Evolutionary conservation across 208 protist genomes (phyloP).

Genomic region (Leishmania lainsoni): DNA sequence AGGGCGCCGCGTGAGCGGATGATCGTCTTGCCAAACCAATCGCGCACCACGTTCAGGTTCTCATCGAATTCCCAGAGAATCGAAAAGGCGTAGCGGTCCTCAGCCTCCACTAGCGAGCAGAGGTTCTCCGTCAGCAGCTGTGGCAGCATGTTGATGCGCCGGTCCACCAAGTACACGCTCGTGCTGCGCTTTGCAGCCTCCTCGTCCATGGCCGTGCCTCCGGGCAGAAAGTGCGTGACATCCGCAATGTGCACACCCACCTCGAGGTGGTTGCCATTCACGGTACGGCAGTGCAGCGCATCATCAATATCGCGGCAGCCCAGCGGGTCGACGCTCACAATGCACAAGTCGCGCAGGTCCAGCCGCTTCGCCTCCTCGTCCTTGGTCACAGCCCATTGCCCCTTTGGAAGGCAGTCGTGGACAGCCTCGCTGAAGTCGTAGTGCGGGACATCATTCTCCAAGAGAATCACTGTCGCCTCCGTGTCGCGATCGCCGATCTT

Average conservation of each 20-base stretch:
- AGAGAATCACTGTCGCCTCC: conserved; percentile 93
- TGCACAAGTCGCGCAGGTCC: conserved; percentile 87
- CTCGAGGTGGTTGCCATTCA: conserved; percentile 87
- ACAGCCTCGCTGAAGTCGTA: conserved; percentile 92
- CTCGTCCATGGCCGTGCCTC: conserved; percentile 92
- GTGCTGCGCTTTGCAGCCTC: conserved; percentile 94
- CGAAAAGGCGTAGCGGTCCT: conserved; percentile 94
- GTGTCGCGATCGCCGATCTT: conserved; percentile 94
- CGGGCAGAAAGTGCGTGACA: conserved; percentile 95
- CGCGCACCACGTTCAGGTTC: conserved; percentile 80
- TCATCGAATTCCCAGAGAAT: conserved; percentile 94
- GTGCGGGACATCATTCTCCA: conserved; percentile 94
- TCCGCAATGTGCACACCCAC: conserved; percentile 98
- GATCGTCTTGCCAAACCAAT: conserved; percentile 93
- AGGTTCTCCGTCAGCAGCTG: conserved; percentile 95
- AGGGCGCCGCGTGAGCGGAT: conserved; percentile 92
- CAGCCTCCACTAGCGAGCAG: conserved; percentile 92
- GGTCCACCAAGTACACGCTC: conserved; percentile 96
- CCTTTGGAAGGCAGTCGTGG: conserved; percentile 90
- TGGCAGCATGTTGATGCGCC: conserved; percentile 98
- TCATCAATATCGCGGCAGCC: conserved; percentile 94
- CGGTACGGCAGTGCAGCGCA: conserved; percentile 81
- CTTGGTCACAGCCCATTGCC: conserved; percentile 80
- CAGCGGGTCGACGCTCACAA: conserved; percentile 95
- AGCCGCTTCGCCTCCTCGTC: conserved; percentile 76